phyloP scores from a whole-genome alignment of 1,284 basidiomycete genomes.

The Rhodotorula sp. region DNA sequence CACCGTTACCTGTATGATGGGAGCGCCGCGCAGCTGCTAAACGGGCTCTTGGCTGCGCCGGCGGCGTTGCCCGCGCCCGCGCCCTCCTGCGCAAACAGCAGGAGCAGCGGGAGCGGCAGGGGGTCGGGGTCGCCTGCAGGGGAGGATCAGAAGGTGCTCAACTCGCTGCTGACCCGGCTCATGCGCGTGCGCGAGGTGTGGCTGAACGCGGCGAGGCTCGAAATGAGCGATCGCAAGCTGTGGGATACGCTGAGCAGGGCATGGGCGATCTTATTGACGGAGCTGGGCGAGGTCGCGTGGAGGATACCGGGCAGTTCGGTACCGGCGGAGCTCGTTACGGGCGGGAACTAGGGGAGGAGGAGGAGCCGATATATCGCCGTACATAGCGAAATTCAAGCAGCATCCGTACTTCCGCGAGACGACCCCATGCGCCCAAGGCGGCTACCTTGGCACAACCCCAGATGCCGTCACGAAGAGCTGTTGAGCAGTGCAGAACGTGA shows the following conservation, averaged over 20 bases:
- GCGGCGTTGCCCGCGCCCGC: background rate
- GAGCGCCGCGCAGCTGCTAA: constrained; percentile 1
- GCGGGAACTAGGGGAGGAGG: background rate
- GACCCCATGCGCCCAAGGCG: too few species aligned
- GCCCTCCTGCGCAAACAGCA: background rate
- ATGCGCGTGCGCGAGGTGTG: constrained; percentile 4
- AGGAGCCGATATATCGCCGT: too few species aligned
- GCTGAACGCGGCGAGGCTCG: background rate
- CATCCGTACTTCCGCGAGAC: too few species aligned
- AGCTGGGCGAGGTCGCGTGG: background rate
- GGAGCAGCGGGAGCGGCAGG: background rate
- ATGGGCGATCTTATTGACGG: background rate
- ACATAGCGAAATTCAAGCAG: background rate
- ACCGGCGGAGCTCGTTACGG: too few species aligned
- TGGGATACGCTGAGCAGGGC: constrained; percentile 9
- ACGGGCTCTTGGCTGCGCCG: background rate
- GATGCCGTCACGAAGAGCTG: too few species aligned
- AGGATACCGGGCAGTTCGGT: background rate
- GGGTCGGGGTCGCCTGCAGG: too few species aligned
- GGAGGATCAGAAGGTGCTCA: background rate
- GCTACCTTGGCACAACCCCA: too few species aligned
- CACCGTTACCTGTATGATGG: constrained; percentile 7
- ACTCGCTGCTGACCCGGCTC: background rate
- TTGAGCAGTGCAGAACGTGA: too few species aligned
- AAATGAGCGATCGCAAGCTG: background rate